Conservation (phyloP, 2,329 filamentous ascomycete species). For the Colletotrichum navitas region DNA sequence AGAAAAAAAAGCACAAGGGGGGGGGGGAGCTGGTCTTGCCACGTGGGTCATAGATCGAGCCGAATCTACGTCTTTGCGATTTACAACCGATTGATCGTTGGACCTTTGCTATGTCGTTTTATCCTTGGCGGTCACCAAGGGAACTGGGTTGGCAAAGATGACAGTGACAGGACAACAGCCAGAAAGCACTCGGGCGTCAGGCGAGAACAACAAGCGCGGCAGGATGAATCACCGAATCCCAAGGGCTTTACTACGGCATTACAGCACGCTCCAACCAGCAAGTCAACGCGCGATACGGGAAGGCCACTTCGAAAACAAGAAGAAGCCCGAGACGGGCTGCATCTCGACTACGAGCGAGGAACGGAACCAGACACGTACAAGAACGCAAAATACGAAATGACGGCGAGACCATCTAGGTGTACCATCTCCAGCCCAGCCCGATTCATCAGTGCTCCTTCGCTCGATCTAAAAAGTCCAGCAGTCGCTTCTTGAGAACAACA, state of each 20-base stretch:
- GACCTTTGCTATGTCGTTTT: background rate
- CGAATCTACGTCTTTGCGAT: conserved; percentile 41
- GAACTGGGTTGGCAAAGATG: background rate
- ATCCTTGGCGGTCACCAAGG: background rate
- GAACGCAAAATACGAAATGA: background rate
- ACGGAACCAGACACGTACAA: background rate
- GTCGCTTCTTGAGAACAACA: conserved; percentile 69
- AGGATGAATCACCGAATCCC: too few relatives aligned
- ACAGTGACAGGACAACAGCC: background rate
- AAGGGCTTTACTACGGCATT: background rate
- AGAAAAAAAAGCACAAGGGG: conserved; percentile 2
- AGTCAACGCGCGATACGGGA: background rate
- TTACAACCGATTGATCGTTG: background rate
- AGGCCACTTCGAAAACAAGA: background rate
- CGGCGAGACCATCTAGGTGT: too few relatives aligned
- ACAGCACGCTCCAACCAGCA: background rate
- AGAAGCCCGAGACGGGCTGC: too few relatives aligned
- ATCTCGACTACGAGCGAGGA: background rate
- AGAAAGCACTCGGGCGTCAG: background rate
- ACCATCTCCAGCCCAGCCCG: too few relatives aligned
- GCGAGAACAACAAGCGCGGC: background rate
- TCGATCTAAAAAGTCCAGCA: conserved; percentile 46
- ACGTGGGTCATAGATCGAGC: conserved; percentile 36
- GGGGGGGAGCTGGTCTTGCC: conserved; percentile 24
- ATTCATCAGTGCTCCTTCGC: conserved; percentile 3